Conservation (phyloP, 345 rosid species). For the Citrus australasica region DNA sequence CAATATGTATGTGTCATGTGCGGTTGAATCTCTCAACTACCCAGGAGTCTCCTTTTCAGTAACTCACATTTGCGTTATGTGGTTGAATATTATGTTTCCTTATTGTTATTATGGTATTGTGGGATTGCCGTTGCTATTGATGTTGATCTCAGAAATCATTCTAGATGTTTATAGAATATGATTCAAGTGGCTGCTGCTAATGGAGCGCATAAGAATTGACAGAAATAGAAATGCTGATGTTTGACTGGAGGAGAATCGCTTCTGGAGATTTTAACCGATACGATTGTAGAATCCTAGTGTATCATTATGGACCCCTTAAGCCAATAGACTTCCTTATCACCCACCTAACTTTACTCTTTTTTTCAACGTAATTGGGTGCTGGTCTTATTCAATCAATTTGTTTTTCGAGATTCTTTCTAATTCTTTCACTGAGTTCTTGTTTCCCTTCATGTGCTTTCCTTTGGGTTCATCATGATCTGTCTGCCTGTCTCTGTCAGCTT, state of each 20-base stretch:
- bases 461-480: not conserved
- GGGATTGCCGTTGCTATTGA: not conserved
- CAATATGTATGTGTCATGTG: no score
- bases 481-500: not conserved
- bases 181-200: not conserved
- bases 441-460: not conserved
- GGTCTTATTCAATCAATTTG: conserved; percentile 10
- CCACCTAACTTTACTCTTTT: conserved; percentile 19
- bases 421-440: not conserved
- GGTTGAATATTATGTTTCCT: not conserved
- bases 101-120: not conserved
- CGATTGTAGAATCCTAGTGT: conserved; percentile 13
- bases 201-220: not conserved
- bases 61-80: no score
- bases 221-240: not conserved
- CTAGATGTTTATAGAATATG: no score
- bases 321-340: conserved; percentile 11
- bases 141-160: not conserved
- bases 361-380: conserved; percentile 14
- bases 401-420: no score
- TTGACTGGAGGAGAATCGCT: conserved; percentile 4
- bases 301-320: conserved; percentile 18
- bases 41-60: no score
- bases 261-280: conserved; percentile 7
- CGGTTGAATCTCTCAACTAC: not conserved